Evolutionary conservation across 441 rosid genomes (phyloP), one percentile per base, ranked within the genome.

Genomic region (Geranium incanum): DNA sequence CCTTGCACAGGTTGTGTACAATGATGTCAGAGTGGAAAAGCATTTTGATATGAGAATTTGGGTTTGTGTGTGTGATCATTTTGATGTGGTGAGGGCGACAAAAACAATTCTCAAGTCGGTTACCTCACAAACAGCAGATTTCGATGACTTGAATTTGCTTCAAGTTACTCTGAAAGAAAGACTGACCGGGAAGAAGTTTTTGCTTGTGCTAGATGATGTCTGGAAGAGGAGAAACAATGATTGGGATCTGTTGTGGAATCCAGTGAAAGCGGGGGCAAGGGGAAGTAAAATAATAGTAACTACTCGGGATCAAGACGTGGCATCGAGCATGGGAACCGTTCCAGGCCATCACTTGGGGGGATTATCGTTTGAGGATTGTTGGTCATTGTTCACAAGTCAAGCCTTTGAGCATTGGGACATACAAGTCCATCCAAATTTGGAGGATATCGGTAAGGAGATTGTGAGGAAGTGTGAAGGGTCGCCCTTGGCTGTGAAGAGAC

Each of bases 221-320:
- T 84, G 84, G 82, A 69, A 57, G 23, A 64, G 74, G 50, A 76
- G 37, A 0, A 57, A 68, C 12, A 3, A 43, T 3, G 74, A 68
- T 8, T 84, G 85, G 87, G 59, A 69, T 4, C 57, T 4, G 21
- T 21, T 84, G 38, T 48, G 36, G 38, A 65, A 19, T 21, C 80
- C 81, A 65, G 38, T 82, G 11, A 73, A 41, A 13, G 74, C 76
- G 11, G 75, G 80, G 55, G 70, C 75, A 0, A 4, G 15, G 43
- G 87, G 81, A 37, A 84, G 87, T 75, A 78, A 71, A 11, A 76
- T 84, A 68, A 71, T 84, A 15, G 81, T 78, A 71, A 84, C 87
- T 2, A 75, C 85, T 15, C 68, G 84, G 43, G 74, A 72, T 73
- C 15, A 48, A 6, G 5, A 0, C 0, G 74, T 75, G 0, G 75